Conservation (phyloP, 108 stramenopile genomes). For the Conticribra guillardii region DNA sequence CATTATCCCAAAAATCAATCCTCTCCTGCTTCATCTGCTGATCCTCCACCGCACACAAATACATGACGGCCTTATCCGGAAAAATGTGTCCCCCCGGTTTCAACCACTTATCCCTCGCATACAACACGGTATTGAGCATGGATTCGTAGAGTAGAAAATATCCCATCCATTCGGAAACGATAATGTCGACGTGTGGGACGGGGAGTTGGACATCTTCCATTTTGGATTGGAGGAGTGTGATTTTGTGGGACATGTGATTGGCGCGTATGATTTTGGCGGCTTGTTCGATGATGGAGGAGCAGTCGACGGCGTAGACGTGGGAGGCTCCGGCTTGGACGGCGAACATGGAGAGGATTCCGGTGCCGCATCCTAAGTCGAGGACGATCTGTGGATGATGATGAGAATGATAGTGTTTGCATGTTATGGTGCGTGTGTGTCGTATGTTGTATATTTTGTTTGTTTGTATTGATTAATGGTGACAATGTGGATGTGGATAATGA, state of each 20-base stretch:
- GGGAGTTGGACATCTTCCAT: conserved; percentile 93
- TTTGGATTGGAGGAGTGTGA: conserved; percentile 88
- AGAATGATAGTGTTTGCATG: too few species aligned
- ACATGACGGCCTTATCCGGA: conserved; percentile 94
- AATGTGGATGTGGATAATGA: too few species aligned
- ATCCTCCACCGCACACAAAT: conserved; percentile 90
- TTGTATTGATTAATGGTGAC: too few species aligned
- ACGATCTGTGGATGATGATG: conserved; percentile 63
- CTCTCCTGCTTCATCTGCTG: conserved; percentile 73
- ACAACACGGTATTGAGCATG: conserved; percentile 96
- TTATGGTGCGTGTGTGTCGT: too few species aligned
- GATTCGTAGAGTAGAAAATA: conserved; percentile 97
- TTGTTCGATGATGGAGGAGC: conserved; percentile 86
- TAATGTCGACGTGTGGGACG: conserved; percentile 90
- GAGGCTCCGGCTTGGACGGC: conserved; percentile 93
- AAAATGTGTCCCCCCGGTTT: conserved; percentile 84
- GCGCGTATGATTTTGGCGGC: conserved; percentile 77
- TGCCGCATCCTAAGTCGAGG: conserved; percentile 96
- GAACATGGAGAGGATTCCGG: conserved; percentile 93
- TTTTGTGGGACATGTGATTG: conserved; percentile 87
- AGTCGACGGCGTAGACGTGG: conserved; percentile 93
- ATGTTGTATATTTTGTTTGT: too few species aligned
- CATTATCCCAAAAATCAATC: conserved; percentile 92
- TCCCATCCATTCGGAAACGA: conserved; percentile 99
- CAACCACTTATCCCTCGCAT: conserved; percentile 90